Evolutionary conservation across 1,284 basidiomycete genomes (phyloP).

Genomic region (Microbotryum intermedium): DNA sequence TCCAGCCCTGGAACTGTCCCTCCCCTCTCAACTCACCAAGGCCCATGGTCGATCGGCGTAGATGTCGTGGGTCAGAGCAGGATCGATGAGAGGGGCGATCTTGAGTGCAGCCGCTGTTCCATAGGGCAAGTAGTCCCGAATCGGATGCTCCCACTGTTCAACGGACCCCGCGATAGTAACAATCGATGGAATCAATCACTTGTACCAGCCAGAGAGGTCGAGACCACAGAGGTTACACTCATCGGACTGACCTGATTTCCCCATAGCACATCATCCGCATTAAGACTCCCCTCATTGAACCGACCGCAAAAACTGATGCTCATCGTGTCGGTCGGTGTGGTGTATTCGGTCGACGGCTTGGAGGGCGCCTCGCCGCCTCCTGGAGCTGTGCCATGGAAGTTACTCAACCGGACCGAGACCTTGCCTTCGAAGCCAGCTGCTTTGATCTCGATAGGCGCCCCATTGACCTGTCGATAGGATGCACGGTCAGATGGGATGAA

Average conservation of each 20-base stretch:
- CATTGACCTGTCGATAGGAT: background rate
- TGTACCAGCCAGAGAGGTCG: too few species aligned
- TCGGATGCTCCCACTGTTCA: constrained; percentile 28
- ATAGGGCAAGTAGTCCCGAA: constrained; percentile 21
- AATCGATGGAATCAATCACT: background rate
- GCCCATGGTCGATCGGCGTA: constrained; percentile 36
- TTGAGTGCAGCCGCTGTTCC: constrained; percentile 28
- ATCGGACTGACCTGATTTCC: too few species aligned
- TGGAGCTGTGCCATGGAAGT: constrained; percentile 1
- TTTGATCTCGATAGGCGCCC: background rate
- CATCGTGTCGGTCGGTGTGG: constrained; percentile 7
- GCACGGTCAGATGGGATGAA: too few species aligned
- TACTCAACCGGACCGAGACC: background rate
- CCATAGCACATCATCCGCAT: constrained; percentile 19
- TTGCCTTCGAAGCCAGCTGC: background rate
- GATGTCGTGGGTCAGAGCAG: constrained; percentile 31
- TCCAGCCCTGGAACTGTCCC: too few species aligned
- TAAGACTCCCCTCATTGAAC: constrained; percentile 5
- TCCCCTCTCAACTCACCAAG: constrained; percentile 3
- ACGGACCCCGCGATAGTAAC: constrained; percentile 15
- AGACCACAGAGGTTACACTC: background rate
- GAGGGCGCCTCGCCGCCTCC: background rate
- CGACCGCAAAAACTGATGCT: constrained; percentile 16
- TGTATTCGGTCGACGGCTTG: background rate
- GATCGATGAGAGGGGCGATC: constrained; percentile 31